Evolutionary conservation across 306 rosid species (phyloP), one percentile per base, ranked within the genome.

Genomic region (Casuarina glauca): DNA sequence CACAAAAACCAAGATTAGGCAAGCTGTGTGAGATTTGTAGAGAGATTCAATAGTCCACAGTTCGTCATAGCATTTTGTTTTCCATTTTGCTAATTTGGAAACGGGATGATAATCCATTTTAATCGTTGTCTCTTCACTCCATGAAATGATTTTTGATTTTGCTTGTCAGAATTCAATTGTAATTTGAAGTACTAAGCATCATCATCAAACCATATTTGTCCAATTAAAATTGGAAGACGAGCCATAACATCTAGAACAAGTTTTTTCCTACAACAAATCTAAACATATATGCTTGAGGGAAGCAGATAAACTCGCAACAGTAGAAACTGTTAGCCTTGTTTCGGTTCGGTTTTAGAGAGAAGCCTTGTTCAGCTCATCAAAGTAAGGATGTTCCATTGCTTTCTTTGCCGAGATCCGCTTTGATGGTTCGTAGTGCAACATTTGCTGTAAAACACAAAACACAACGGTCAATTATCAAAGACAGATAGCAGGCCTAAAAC

Each of bases 301-400:
- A 82, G 86, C 86, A 74, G 75, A 70, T 69, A 54, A 67, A 38
- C 39, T 60, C 44, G 57, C 77, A 17, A 42, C 74, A 77, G 43
- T 46, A 55, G 17, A 26, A 32, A 19, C 51, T 51, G 51, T 36
- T 62, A 44, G 50, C 15, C 26, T 20, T 20, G 26, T 20, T 20
- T 20, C 26, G 26, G 26, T 20, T 20, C 26, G 26, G 26, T 20
- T 20, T 20, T 83, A 88, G 70, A 90, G 89, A 76, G 72, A 68
- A 16, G 57, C 85, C 87, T 85, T 88, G 81, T 85, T 77, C 81
- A 87, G 49, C 67, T 79, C 90, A 83, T 87, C 86, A 57, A 96
- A 96, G 84, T 96, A 93, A 43, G 88, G 84, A 70, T 96, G 99
- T 36, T 96, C 99, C 99, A 93, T 88, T 3, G 98, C 98, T 81